A percentile compares a stretch with the other conserved stretches of the same genome.
phyloP scores from a whole-genome alignment of 2,329 filamentous ascomycete species.

The Rhinocladiella mackenziei region DNA sequence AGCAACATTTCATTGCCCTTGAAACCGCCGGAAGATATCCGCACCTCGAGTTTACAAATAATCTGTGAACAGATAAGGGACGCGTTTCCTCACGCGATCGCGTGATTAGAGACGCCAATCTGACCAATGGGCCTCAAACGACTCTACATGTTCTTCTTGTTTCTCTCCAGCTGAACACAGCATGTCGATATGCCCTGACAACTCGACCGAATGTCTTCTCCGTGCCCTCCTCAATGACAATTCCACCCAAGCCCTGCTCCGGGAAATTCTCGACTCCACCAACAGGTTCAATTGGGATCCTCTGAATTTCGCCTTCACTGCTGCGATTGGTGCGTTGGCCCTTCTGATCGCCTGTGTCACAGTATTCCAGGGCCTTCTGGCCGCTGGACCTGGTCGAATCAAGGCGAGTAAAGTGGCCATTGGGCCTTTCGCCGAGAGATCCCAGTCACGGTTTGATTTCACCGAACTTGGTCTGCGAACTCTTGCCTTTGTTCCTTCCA shows the following conservation, averaged over 20 bases:
- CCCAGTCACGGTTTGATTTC: conserved; percentile 11
- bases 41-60: too few relatives aligned
- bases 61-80: too few relatives aligned
- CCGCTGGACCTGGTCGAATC: conserved; percentile 19
- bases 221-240: conserved; percentile 9
- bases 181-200: too few relatives aligned
- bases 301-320: conserved; percentile 18
- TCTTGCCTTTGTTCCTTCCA: conserved; percentile 5
- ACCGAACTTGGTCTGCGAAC: conserved; percentile 11
- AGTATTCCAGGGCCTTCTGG: conserved; percentile 15
- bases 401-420: conserved; percentile 19
- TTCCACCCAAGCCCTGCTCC: conserved; percentile 2
- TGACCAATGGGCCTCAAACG: too few relatives aligned
- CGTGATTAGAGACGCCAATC: too few relatives aligned
- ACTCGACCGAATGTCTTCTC: conserved; percentile 16
- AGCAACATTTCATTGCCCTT: too few relatives aligned
- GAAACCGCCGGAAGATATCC: too few relatives aligned
- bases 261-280: conserved; percentile 4
- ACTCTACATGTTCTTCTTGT: too few relatives aligned
- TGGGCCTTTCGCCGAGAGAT: conserved; percentile 9
- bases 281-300: conserved; percentile 16
- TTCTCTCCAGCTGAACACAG: too few relatives aligned
- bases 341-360: conserved; percentile 13
- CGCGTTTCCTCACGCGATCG: too few relatives aligned
- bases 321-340: conserved; percentile 15